Base-by-base conservation (phyloP, 2,329 filamentous ascomycete genomes). In the Venturia carpophila region DNA sequence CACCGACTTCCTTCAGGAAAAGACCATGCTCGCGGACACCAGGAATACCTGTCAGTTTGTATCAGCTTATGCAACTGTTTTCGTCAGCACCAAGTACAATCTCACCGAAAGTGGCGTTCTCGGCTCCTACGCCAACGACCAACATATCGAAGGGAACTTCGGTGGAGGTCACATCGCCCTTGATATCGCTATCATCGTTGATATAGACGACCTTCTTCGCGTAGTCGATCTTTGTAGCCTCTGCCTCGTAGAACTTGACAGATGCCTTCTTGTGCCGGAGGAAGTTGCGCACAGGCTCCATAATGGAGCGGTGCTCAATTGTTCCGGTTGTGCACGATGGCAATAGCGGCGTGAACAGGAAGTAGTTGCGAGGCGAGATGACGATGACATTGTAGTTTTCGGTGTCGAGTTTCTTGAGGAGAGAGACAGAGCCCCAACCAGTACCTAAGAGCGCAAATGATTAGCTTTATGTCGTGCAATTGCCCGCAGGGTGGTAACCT, bases 351-450 rank as follows among this genome's bases (percentile, higher is more conserved):
- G 94, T 99, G 84, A 99, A 99, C 71, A 99, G 88, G 87, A 99
- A 99, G 85, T 96, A 99, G 82, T 99, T 99, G 76, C 94, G 91
- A 64, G 94, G 94, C 62, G 94, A 97, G 77, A 99, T 91, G 76
- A 99, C 92, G 75, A 97, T 79, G 77, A 97, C 93, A 77, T 99
- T 97, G 86, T 97, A 99, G 84, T 97, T 96, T 78, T 96, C 90
- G 68, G 93, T 97, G 75, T 99, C 92, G 78, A 99, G 90, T 77
- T 96, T 97, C 86, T 99, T 99, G 70, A 99, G 86, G 67, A 99
- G 87, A 67, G 93, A 95, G 73, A 99, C 91, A 55, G 93, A 91
- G 71, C 88, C 94, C 94, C 94, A 99, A 71, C 94, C 94, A 71
- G 92, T 96, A 74, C 93, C 93, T 97, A 45, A 41, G 55, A 34